Evolutionary conservation across 768 basidiomycete genomes (phyloP).

Genomic region (Multifurca ochricompacta): DNA sequence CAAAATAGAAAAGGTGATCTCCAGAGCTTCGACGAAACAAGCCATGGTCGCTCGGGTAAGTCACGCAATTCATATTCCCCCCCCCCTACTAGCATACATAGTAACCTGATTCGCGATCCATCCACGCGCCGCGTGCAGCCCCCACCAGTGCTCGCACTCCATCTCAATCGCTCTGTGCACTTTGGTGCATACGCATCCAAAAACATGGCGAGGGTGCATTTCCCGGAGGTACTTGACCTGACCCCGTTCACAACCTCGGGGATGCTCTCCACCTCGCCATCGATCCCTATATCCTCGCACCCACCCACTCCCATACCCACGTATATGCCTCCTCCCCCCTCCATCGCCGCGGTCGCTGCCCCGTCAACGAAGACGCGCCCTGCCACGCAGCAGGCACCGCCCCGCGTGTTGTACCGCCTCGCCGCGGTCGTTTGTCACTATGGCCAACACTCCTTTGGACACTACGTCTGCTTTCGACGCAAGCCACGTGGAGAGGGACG

Average conservation of each 20-base stretch:
- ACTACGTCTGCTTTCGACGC: conserved; percentile 87
- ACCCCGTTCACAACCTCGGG: conserved; percentile 84
- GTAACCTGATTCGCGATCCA: background rate
- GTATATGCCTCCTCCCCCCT: conserved; percentile 44
- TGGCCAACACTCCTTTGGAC: conserved; percentile 88
- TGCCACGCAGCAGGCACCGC: conserved; percentile 6
- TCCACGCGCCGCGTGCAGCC: conserved; percentile 40
- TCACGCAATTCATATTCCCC: conserved; percentile 15
- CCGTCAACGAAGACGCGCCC: background rate
- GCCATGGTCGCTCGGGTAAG: conserved; percentile 86
- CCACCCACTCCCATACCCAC: conserved; percentile 33
- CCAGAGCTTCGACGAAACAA: conserved; percentile 75
- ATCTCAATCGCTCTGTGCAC: conserved; percentile 88
- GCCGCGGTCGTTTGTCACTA: conserved; percentile 86
- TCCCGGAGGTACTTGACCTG: conserved; percentile 85
- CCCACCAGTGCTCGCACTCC: conserved; percentile 77
- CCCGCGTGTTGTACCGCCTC: conserved; percentile 79
- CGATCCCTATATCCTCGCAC: conserved; percentile 62
- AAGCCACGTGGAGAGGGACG: conserved; percentile 53
- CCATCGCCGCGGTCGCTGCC: conserved; percentile 26
- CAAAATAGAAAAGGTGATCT: conserved; percentile 68
- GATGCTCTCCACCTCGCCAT: conserved; percentile 61
- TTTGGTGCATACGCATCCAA: conserved; percentile 70
- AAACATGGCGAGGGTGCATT: conserved; percentile 73
- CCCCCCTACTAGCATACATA: background rate